Percentiles rank a stretch among this genome's conserved stretches.
phyloP scores from a whole-genome alignment of 2,329 filamentous ascomycete species.

The Fusarium hainanense region DNA sequence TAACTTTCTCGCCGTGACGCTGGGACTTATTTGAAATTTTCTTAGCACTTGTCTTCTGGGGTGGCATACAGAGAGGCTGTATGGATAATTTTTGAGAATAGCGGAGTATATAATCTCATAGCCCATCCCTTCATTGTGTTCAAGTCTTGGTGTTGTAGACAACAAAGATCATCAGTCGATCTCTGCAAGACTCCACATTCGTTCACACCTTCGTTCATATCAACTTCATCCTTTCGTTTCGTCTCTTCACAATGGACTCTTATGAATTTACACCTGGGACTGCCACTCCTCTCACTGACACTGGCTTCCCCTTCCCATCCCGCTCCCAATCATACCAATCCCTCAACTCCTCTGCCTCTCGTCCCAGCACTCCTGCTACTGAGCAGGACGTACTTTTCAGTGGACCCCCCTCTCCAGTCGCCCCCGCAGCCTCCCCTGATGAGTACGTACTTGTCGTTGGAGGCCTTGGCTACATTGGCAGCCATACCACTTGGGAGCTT shows the following conservation, averaged over 20 bases:
- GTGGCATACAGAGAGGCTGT: background rate
- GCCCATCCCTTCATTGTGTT: background rate
- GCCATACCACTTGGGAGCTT: conserved; percentile 5
- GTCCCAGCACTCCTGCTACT: background rate
- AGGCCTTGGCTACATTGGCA: conserved; percentile 15
- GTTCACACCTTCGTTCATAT: background rate
- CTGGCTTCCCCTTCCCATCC: background rate
- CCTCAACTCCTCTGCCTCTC: background rate
- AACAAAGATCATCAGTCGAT: background rate
- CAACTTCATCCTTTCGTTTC: background rate
- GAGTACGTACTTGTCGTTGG: conserved; percentile 9
- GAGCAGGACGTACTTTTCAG: background rate
- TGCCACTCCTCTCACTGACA: background rate
- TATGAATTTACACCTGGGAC: background rate
- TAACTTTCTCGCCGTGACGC: background rate
- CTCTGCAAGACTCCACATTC: background rate
- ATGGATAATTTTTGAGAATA: fast-evolving
- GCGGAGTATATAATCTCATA: background rate
- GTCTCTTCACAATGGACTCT: background rate
- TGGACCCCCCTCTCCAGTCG: background rate
- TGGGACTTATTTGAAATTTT: background rate
- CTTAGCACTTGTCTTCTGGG: background rate
- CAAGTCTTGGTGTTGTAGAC: background rate
- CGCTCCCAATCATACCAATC: background rate
- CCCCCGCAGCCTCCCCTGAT: background rate